phyloP scores from a whole-genome alignment of 2,329 filamentous ascomycete species.

The Sporothrix brasiliensis region DNA sequence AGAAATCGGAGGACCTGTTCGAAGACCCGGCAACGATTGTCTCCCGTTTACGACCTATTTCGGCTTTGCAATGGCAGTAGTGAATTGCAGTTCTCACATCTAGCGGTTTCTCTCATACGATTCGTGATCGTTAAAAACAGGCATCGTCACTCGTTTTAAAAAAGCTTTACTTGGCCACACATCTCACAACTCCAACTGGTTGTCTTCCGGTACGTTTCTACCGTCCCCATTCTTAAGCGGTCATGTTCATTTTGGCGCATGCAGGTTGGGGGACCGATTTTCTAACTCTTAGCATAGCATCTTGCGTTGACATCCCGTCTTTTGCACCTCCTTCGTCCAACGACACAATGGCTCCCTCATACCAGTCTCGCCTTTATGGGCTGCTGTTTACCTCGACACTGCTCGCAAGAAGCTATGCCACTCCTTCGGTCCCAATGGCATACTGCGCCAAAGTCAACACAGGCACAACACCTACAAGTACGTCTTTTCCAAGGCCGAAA shows the following conservation, averaged over 20 bases:
- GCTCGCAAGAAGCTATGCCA: conserved; percentile 36
- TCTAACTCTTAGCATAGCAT: conserved; percentile 2
- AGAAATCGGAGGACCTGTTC: neutral
- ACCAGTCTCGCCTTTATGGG: conserved; percentile 25
- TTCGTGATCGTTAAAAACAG: neutral
- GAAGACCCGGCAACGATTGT: neutral
- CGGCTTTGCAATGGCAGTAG: conserved; percentile 31
- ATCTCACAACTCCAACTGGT: neutral
- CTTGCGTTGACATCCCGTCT: neutral
- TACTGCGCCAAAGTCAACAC: conserved; percentile 56
- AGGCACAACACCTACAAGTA: conserved; percentile 48
- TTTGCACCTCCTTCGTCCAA: neutral
- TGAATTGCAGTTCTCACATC: conserved; percentile 5
- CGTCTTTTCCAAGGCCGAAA: conserved; percentile 37
- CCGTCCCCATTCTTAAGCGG: neutral
- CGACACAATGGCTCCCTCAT: conserved; percentile 27
- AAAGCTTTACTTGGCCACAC: neutral
- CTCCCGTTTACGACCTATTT: neutral
- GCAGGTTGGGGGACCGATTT: neutral
- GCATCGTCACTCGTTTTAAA: neutral
- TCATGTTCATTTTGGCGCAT: neutral
- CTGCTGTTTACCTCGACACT: conserved; percentile 37
- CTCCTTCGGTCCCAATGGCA: conserved; percentile 43
- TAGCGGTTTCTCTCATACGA: conserved; percentile 22
- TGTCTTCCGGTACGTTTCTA: neutral